Percentiles rank a stretch among this genome's conserved stretches.
These are phyloP conservation scores for Solanum pimpinellifolium DNA, from an alignment of 257 asterid genomes.

Conservation along the genomic window DNA sequence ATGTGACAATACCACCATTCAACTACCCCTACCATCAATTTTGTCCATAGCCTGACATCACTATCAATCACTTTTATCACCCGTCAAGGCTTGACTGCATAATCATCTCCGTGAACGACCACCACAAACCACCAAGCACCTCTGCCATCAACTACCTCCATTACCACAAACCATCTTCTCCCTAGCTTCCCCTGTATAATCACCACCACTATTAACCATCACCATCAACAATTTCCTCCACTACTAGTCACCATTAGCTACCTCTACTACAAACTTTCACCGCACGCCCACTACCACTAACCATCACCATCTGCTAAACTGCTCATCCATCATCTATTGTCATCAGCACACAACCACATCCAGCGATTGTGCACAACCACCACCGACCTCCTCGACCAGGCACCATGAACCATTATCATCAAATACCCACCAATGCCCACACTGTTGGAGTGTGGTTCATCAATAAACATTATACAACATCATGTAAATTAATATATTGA, in stretches of 20 bases:
- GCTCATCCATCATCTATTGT: neutral
- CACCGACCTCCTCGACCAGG: neutral
- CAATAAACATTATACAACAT: neutral
- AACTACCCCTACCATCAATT: neutral
- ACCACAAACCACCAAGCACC: neutral
- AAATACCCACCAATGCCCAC: neutral
- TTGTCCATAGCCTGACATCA: neutral
- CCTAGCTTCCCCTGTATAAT: neutral
- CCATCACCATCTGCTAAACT: neutral
- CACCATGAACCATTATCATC: neutral
- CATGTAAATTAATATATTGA: neutral
- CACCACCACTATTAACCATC: neutral
- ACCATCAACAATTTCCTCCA: neutral
- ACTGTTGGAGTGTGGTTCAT: neutral
- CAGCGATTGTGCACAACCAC: neutral
- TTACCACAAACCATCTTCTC: neutral
- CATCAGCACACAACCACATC: neutral
- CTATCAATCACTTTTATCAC: neutral
- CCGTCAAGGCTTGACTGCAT: neutral
- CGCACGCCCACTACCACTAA: neutral
- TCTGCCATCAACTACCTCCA: neutral
- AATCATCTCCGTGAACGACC: neutral
- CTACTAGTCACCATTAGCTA: neutral
- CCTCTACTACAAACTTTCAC: neutral
- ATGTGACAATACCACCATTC: neutral